These are phyloP conservation scores for Pythium biforme DNA, from an alignment of 352 stramenopile genomes.

Conservation along the genomic window DNA sequence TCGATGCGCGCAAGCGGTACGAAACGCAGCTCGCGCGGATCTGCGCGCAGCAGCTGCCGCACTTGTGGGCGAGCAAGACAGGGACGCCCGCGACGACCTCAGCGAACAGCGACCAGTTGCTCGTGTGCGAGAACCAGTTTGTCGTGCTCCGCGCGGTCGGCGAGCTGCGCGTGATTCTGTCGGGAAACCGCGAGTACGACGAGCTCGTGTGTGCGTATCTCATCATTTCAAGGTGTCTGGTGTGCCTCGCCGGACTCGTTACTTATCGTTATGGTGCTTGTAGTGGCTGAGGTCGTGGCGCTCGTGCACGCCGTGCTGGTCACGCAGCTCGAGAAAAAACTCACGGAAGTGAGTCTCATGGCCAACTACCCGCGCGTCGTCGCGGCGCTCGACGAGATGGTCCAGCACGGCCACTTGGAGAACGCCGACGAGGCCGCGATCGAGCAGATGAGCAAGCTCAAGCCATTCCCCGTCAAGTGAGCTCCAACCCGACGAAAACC, in stretches of 20 bases:
- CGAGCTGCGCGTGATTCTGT: slow-evolving; percentile 60
- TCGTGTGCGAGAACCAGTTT: slow-evolving; percentile 55
- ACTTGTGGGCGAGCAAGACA: slow-evolving; percentile 31
- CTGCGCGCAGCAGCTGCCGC: slow-evolving; percentile 36
- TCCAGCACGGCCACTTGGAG: slow-evolving; percentile 59
- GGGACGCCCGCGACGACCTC: slow-evolving; percentile 23
- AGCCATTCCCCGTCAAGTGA: slow-evolving; percentile 44
- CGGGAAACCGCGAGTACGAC: slow-evolving; percentile 64
- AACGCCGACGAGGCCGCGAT: slow-evolving; percentile 48
- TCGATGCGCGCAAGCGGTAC: slow-evolving; percentile 46
- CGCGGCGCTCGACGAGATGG: slow-evolving; percentile 64
- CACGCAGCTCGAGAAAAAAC: slow-evolving; percentile 70
- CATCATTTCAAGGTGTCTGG: neutral
- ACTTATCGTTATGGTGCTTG: neutral
- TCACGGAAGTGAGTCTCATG: slow-evolving; percentile 53
- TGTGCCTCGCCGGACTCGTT: neutral
- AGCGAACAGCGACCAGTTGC: slow-evolving; percentile 49
- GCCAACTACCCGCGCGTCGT: slow-evolving; percentile 67
- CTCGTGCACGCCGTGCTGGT: slow-evolving; percentile 47
- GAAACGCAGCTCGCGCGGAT: slow-evolving; percentile 51
- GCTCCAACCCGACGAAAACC: neutral
- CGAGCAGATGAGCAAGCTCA: slow-evolving; percentile 54
- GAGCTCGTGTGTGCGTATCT: slow-evolving; percentile 58
- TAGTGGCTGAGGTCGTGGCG: slow-evolving; percentile 61
- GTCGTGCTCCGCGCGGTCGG: slow-evolving; percentile 59